phyloP scores from a whole-genome alignment of 495 filamentous ascomycete species.

The Podospora fimiseda region DNA sequence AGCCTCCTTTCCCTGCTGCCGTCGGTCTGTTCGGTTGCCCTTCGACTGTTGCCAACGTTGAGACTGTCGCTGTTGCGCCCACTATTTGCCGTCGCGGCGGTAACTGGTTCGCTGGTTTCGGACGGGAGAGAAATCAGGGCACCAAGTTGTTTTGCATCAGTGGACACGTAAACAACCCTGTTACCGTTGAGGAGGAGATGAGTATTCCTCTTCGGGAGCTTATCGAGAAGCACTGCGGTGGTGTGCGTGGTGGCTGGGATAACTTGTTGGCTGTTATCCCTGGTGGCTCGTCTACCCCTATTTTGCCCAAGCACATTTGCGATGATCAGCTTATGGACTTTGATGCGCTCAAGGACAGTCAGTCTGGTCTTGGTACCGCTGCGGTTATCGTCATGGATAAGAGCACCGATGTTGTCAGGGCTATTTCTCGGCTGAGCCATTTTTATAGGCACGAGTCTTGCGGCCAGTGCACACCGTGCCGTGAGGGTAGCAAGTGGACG shows the following conservation, averaged over 20 bases:
- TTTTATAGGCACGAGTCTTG: conserved; percentile 99
- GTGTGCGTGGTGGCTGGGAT: conserved; percentile 95
- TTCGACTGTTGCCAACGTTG: conserved; percentile 95
- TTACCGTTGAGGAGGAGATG: conserved; percentile 98
- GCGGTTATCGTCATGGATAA: conserved; percentile 99
- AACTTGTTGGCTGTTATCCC: conserved; percentile 93
- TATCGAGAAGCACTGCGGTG: conserved; percentile 96
- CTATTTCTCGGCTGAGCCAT: conserved; percentile 83
- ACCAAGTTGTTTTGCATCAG: conserved; percentile 99
- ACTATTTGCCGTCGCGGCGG: conserved; percentile 92
- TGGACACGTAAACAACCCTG: conserved; percentile 97
- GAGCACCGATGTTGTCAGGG: conserved; percentile 88
- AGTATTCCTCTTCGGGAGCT: conserved; percentile 88
- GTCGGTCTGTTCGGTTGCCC: conserved; percentile 98
- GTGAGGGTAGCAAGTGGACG: conserved; percentile 96
- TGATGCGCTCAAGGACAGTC: conserved; percentile 93
- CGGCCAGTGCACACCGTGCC: conserved; percentile 96
- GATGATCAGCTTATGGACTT: conserved; percentile 98
- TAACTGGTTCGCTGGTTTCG: conserved; percentile 87
- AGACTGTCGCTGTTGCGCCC: conserved; percentile 90
- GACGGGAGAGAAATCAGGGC: conserved; percentile 88
- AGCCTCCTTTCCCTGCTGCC: conserved; percentile 95
- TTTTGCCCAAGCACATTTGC: conserved; percentile 79
- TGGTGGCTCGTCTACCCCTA: conserved; percentile 92
- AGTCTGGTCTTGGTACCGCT: conserved; percentile 94